Base-by-base conservation (phyloP, 345 rosid genomes). In the Geranium brycei region DNA sequence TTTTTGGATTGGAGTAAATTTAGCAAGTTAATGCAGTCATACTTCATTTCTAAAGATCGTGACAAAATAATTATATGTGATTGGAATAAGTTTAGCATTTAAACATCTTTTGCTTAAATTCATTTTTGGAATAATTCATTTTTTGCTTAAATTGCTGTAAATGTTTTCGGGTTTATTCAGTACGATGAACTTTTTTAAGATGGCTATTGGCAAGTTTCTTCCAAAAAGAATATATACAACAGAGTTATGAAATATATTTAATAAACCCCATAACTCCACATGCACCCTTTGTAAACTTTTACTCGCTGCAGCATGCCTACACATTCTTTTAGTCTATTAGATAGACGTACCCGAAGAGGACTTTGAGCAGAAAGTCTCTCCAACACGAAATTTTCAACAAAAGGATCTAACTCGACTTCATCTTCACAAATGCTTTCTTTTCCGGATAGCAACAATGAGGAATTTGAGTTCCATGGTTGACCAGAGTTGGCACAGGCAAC, bases 361-460 rank as follows among this genome's bases (percentile, higher is more conserved):
- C 95, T 85, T 73, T 92, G 98, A 62, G 77, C 85, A 74, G 98
- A 86, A 70, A 92, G 95, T 67, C 95, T 86, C 81, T 92, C 98
- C 85, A 91, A 71, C 75, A 91, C 91, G 71, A 87, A 87, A 75
- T 89, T 91, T 79, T 89, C 96, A 65, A 91, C 98, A 73, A 91
- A 91, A 61, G 87, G 82, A 72, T 91, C 96, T 64, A 77, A 55
- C 61, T 72, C 75, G 62, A 67, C 65, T 77, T 80, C 87, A 72
- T 85, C 87, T 18, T 65, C 64, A 68, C 63, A 74, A 69, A 73
- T 72, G 70, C 66, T 75, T 70, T 72, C 84, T 64, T 78, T 76
- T 68, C 87, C 82, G 73, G 86, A 84, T 80, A 89, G 74, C 67
- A 80, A 65, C 56, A 87, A 62, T 57, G 96, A 87, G 70, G 80